Conservation (phyloP, 495 filamentous ascomycete species). For the Parachaetomium inaequale region DNA sequence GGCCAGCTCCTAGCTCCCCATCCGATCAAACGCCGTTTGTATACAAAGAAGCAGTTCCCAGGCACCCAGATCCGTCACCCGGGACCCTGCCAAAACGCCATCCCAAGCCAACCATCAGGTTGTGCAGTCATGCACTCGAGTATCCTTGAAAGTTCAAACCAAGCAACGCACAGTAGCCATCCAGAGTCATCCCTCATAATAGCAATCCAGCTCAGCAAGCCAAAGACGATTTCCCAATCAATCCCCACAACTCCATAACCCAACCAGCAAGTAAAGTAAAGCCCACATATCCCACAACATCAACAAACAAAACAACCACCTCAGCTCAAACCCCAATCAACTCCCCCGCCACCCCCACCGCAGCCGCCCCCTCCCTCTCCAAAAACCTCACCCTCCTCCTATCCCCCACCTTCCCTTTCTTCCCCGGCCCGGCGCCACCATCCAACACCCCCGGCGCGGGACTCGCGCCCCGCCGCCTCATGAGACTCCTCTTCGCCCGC, state of each 20-base stretch:
- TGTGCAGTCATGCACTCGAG: background rate
- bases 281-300: background rate
- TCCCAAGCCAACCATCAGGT: background rate
- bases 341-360: background rate
- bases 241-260: background rate
- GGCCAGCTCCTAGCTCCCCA: background rate
- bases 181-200: conserved; percentile 2
- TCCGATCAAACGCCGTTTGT: background rate
- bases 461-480: conserved; percentile 49
- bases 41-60: background rate
- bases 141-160: background rate
- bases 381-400: conserved; percentile 33
- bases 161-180: background rate
- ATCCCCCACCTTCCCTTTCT: conserved; percentile 26
- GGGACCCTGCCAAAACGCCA: background rate
- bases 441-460: conserved; percentile 9
- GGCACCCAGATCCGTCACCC: background rate
- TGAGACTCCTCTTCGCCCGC: conserved; percentile 65
- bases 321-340: background rate
- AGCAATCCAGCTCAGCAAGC: background rate
- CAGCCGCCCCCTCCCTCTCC: conserved; percentile 25
- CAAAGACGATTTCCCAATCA: background rate
- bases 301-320: background rate
- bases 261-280: no score
- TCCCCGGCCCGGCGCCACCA: background rate